Evolutionary conservation across 2,329 filamentous ascomycete genomes (phyloP).

Genomic region (Sordariomycetes sp.): DNA sequence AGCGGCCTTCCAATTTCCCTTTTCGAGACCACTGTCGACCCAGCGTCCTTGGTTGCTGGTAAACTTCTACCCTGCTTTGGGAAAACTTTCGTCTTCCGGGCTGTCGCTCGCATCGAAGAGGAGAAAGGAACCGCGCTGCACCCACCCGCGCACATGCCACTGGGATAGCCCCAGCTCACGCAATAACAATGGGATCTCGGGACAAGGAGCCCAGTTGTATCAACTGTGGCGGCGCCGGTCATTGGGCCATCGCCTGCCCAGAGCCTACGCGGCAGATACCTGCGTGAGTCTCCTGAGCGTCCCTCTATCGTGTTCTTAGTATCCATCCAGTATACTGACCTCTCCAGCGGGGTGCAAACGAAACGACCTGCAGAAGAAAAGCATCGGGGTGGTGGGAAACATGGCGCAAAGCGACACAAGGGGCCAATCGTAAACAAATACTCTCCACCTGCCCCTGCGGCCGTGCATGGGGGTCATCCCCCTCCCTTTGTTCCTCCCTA

Average conservation of each 20-base stretch:
- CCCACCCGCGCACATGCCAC: background rate
- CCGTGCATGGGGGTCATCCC: constrained; percentile 3
- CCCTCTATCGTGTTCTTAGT: constrained; percentile 1
- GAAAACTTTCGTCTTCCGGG: background rate
- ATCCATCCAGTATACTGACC: constrained; percentile 1
- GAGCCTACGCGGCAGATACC: constrained; percentile 32
- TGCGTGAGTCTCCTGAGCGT: constrained; percentile 26
- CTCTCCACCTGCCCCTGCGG: constrained; percentile 12
- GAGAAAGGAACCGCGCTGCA: background rate
- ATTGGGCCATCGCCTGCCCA: constrained; percentile 40
- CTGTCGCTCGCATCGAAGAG: background rate
- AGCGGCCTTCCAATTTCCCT: too few species aligned
- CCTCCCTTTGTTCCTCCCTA: constrained; percentile 6
- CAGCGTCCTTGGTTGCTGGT: too few species aligned
- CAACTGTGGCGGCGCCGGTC: constrained; percentile 36
- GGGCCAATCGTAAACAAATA: constrained; percentile 22
- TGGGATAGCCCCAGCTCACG: background rate
- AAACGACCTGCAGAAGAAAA: background rate
- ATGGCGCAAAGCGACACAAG: constrained; percentile 8
- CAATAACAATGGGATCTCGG: background rate
- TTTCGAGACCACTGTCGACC: too few species aligned
- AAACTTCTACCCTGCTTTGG: background rate
- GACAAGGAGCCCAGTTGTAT: constrained; percentile 29
- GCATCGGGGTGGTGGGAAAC: background rate
- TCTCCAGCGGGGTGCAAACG: constrained; percentile 14